Conservation (phyloP, 768 basidiomycete species). For the Amanita molliuscula region DNA sequence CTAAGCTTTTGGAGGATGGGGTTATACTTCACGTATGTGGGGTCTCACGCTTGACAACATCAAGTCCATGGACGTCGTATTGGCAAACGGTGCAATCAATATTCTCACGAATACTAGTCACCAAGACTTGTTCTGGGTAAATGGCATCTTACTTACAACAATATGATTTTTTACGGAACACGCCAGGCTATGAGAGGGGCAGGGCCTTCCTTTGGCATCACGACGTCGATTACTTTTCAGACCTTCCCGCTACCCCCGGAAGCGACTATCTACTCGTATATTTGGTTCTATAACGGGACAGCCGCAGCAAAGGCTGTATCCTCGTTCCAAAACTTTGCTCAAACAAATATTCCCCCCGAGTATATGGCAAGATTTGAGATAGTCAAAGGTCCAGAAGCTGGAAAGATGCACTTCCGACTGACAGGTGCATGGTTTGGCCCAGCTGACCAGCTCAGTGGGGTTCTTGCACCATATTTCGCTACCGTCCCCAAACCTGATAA, state of each 20-base stretch:
- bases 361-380: too few relatives aligned
- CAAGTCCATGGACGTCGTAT: constrained; percentile 32
- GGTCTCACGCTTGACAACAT: too few relatives aligned
- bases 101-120: constrained; percentile 20
- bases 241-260: too few relatives aligned
- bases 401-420: neutral
- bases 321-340: constrained; percentile 3
- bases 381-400: neutral
- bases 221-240: too few relatives aligned
- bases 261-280: too few relatives aligned
- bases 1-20: constrained; percentile 21
- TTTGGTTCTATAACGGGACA: constrained; percentile 23
- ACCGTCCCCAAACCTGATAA: too few relatives aligned
- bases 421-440: constrained; percentile 13
- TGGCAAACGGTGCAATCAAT: constrained; percentile 26
- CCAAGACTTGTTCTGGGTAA: constrained; percentile 37
- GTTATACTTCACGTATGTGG: constrained; percentile 24
- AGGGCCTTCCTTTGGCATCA: too few relatives aligned
- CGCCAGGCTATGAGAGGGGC: too few relatives aligned
- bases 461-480: too few relatives aligned
- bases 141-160: too few relatives aligned
- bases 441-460: too few relatives aligned
- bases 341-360: neutral
- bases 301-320: constrained; percentile 21
- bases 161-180: too few relatives aligned